Percentiles rank a stretch among this genome's conserved stretches.
Evolutionary conservation across 2,329 filamentous ascomycete species (phyloP).

Genomic region (Curvularia lunata): DNA sequence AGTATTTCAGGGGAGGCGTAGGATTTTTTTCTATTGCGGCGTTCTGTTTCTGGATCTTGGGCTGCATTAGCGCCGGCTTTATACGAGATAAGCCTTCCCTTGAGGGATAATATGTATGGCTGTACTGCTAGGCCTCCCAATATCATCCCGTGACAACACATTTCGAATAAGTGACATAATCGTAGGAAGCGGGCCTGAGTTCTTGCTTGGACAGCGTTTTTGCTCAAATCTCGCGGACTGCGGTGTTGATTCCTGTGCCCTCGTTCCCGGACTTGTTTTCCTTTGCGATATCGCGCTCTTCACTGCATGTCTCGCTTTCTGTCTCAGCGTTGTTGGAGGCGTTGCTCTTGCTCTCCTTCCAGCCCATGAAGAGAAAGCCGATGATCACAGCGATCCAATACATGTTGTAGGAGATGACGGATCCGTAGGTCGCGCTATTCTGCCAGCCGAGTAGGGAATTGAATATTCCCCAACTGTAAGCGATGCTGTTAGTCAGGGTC

Average conservation of each 20-base stretch:
- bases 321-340: conserved; percentile 9
- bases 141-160: background rate
- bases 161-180: background rate
- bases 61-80: conserved; percentile 12
- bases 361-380: conserved; percentile 69
- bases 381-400: conserved; percentile 80
- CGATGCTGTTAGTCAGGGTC: conserved; percentile 2
- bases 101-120: background rate
- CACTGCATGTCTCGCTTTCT: conserved; percentile 26
- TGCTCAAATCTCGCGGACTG: conserved; percentile 24
- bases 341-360: conserved; percentile 62
- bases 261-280: conserved; percentile 26
- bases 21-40: background rate
- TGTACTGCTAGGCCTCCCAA: conserved; percentile 7
- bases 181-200: background rate
- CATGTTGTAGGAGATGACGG: conserved; percentile 83
- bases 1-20: background rate
- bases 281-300: conserved; percentile 19
- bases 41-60: conserved; percentile 3
- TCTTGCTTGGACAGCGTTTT: background rate
- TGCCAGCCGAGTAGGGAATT: conserved; percentile 86
- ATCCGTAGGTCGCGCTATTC: conserved; percentile 87
- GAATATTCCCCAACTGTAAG: conserved; percentile 79
- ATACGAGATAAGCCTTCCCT: conserved; percentile 9
- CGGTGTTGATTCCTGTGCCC: conserved; percentile 19